phyloP scores from a whole-genome alignment of 2,329 filamentous ascomycete genomes.

The Alternaria burnsii region DNA sequence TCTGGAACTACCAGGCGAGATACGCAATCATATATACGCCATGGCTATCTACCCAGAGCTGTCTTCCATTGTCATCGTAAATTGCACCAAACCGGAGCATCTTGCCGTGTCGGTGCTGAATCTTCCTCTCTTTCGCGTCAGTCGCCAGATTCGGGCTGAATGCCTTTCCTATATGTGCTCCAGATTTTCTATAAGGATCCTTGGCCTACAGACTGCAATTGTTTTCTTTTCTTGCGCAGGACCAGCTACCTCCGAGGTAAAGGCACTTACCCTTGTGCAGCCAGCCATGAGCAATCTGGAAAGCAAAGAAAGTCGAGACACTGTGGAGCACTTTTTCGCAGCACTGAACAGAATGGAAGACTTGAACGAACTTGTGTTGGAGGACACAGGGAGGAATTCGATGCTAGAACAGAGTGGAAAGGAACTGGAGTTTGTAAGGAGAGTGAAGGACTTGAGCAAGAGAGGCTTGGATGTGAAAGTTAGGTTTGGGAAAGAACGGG shows the following conservation, averaged over 20 bases:
- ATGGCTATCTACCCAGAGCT: conserved; percentile 20
- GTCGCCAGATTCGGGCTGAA: conserved; percentile 32
- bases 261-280: conserved; percentile 6
- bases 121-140: conserved; percentile 30
- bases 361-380: conserved; percentile 4
- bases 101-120: conserved; percentile 18
- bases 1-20: conserved; percentile 32
- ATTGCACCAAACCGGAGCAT: conserved; percentile 12
- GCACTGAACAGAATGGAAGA: conserved; percentile 4
- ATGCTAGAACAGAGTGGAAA: background rate
- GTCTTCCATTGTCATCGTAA: conserved; percentile 6
- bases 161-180: conserved; percentile 28
- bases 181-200: conserved; percentile 21
- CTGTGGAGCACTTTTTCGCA: conserved; percentile 1
- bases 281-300: background rate
- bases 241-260: conserved; percentile 4
- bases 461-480: conserved; percentile 3
- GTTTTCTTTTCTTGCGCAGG: conserved; percentile 20
- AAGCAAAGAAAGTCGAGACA: background rate
- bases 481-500: conserved; percentile 1
- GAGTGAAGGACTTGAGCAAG: conserved; percentile 1
- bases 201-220: conserved; percentile 11
- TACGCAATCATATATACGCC: conserved; percentile 34
- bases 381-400: background rate
- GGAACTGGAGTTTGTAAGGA: conserved; percentile 10